phyloP scores from a whole-genome alignment of 352 stramenopile species.

The Phytophthora colocasiae region DNA sequence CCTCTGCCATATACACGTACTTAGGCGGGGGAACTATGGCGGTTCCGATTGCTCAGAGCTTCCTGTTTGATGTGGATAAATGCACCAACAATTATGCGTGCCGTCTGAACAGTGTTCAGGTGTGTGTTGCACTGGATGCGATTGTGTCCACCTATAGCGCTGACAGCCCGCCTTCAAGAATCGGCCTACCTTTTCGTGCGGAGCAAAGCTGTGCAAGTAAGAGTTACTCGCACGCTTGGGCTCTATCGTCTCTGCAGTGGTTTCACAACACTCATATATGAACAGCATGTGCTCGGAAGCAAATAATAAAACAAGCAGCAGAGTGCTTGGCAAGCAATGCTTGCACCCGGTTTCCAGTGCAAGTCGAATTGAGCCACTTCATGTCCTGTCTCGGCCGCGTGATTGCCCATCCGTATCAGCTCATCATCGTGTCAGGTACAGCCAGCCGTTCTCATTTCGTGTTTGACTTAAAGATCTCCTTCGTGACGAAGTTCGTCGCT shows the following conservation, averaged over 20 bases:
- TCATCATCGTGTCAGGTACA: conserved; percentile 10
- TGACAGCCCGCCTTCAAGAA: conserved; percentile 12
- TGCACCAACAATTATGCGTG: too few relatives aligned
- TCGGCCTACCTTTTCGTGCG: neutral
- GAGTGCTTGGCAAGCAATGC: neutral
- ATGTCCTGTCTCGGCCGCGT: conserved; percentile 6
- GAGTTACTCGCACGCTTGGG: too few relatives aligned
- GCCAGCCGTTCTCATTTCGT: conserved; percentile 9
- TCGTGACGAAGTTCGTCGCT: too few relatives aligned
- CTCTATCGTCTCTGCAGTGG: too few relatives aligned
- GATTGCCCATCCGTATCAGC: conserved; percentile 22
- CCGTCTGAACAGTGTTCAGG: neutral
- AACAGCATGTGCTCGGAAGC: too few relatives aligned
- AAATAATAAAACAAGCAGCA: too few relatives aligned
- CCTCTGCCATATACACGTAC: conserved; percentile 17
- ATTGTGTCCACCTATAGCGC: neutral
- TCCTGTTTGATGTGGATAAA: too few relatives aligned
- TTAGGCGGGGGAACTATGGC: too few relatives aligned
- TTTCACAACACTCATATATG: too few relatives aligned
- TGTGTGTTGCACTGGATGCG: conserved; percentile 15
- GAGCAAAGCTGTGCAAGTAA: too few relatives aligned
- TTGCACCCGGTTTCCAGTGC: neutral
- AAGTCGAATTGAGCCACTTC: conserved; percentile 15
- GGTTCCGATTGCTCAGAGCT: neutral
- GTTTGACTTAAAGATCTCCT: too few relatives aligned